Conservation (phyloP, 495 filamentous ascomycete species). For the Aspergillus ostianus region DNA sequence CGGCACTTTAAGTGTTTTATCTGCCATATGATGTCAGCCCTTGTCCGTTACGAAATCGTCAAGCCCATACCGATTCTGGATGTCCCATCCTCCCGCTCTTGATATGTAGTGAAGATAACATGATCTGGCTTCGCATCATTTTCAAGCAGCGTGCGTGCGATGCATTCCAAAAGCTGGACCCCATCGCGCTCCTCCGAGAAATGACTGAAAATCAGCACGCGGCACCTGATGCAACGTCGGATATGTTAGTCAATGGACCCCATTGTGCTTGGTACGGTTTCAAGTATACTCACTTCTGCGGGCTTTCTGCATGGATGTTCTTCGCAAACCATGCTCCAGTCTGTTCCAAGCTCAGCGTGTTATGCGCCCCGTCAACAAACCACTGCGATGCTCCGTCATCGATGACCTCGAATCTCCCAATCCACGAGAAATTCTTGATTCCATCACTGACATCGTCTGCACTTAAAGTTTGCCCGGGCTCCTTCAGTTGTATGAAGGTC, state of each 20-base stretch:
- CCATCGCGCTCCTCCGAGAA: constrained; percentile 40
- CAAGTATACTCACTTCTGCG: background rate
- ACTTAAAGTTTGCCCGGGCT: constrained; percentile 17
- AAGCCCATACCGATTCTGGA: constrained; percentile 21
- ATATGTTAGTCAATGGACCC: background rate
- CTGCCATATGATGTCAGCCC: constrained; percentile 16
- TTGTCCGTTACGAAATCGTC: background rate
- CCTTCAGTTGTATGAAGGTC: constrained; percentile 24
- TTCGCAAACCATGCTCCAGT: constrained; percentile 44
- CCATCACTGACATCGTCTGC: constrained; percentile 30
- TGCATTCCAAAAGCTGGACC: constrained; percentile 24
- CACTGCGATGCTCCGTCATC: constrained; percentile 29
- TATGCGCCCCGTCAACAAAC: constrained; percentile 52
- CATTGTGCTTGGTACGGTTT: background rate
- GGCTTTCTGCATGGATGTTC: background rate
- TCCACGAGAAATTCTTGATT: constrained; percentile 38
- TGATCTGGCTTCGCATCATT: constrained; percentile 23
- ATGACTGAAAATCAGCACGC: constrained; percentile 42
- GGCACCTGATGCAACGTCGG: constrained; percentile 8
- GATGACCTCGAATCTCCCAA: constrained; percentile 46
- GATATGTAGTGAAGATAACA: constrained; percentile 35
- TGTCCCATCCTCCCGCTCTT: constrained; percentile 27
- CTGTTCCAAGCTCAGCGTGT: constrained; percentile 40
- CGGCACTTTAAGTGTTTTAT: constrained; percentile 23
- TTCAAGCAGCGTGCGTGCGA: constrained; percentile 28